Evolutionary conservation across 345 rosid species (phyloP).

Genomic region (Linum lewisii): DNA sequence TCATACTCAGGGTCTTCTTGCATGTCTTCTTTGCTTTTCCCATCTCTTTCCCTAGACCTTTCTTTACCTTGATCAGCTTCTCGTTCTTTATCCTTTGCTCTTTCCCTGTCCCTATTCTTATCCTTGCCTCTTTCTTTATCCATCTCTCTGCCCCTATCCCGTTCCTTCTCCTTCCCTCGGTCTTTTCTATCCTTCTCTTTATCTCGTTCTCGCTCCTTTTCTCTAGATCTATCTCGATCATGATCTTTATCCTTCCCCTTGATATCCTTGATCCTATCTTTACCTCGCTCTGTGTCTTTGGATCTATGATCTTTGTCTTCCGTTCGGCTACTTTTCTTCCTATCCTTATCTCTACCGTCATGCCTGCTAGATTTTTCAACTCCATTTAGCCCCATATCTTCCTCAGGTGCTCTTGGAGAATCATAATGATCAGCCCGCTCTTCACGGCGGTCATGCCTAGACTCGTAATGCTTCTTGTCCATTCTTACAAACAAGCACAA

Average conservation of each 20-base stretch:
- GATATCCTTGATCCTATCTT: constrained; percentile 18
- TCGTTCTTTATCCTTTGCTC: constrained; percentile 23
- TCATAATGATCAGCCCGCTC: constrained; percentile 10
- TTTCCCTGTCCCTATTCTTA: constrained; percentile 28
- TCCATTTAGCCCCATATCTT: constrained; percentile 11
- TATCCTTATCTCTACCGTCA: constrained; percentile 19
- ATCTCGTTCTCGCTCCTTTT: constrained; percentile 30
- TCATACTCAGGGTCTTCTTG: constrained; percentile 28
- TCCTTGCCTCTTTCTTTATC: constrained; percentile 36
- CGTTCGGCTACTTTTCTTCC: constrained; percentile 15
- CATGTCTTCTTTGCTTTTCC: constrained; percentile 20
- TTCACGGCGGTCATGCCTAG: constrained; percentile 4
- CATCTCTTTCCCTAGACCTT: constrained; percentile 32
- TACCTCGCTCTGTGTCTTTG: constrained; percentile 16
- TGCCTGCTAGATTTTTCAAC: constrained; percentile 15
- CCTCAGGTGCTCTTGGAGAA: constrained; percentile 6
- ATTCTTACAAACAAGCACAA: too few species aligned
- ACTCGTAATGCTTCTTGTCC: not conserved
- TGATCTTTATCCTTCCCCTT: constrained; percentile 17
- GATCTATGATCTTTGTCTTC: constrained; percentile 13
- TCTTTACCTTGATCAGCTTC: constrained; percentile 30
- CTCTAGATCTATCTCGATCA: constrained; percentile 10
- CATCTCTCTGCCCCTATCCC: constrained; percentile 21
- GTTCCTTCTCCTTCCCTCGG: constrained; percentile 10
- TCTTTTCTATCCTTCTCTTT: constrained; percentile 33